A percentile compares a stretch with the other conserved stretches of the same genome.
phyloP scores from a whole-genome alignment of 441 rosid genomes.

The Geranium incanum region DNA sequence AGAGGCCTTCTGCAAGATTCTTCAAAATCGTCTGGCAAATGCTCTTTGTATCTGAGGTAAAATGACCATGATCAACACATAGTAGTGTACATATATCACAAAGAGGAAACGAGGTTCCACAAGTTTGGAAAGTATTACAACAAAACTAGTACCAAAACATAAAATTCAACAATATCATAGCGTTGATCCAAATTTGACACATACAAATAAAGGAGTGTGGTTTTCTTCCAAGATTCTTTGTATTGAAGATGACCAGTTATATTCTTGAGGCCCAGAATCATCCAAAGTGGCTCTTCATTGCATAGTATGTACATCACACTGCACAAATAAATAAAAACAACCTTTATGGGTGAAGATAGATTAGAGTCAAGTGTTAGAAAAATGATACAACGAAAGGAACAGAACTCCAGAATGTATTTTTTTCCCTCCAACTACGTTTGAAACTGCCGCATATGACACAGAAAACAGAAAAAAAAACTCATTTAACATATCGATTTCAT shows the following conservation, averaged over 20 bases:
- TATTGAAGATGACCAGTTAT: conserved; percentile 47
- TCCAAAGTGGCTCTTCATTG: conserved; percentile 93
- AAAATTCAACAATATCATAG: conserved; percentile 12
- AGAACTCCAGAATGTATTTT: not conserved
- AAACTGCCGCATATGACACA: not conserved
- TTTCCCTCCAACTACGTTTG: not conserved
- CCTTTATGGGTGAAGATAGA: not conserved
- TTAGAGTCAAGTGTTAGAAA: not conserved
- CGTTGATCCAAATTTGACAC: conserved; percentile 16
- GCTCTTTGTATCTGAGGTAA: conserved; percentile 42
- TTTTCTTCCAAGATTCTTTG: conserved; percentile 87
- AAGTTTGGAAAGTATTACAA: not conserved
- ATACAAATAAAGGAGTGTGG: conserved; percentile 50
- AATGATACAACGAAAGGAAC: not conserved
- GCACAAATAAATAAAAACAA: conserved; percentile 18
- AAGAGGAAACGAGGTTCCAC: not conserved
- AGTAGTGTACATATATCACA: not conserved
- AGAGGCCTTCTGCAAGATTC: conserved; percentile 34
- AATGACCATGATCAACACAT: not conserved
- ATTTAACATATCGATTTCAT: not conserved
- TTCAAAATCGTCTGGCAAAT: conserved; percentile 37
- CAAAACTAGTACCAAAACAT: not conserved
- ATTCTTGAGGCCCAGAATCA: conserved; percentile 57
- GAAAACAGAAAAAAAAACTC: not conserved
- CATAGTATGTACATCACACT: conserved; percentile 85